Evolutionary conservation across 2,329 filamentous ascomycete species (phyloP).

Genomic region (Rutstroemia sp.): DNA sequence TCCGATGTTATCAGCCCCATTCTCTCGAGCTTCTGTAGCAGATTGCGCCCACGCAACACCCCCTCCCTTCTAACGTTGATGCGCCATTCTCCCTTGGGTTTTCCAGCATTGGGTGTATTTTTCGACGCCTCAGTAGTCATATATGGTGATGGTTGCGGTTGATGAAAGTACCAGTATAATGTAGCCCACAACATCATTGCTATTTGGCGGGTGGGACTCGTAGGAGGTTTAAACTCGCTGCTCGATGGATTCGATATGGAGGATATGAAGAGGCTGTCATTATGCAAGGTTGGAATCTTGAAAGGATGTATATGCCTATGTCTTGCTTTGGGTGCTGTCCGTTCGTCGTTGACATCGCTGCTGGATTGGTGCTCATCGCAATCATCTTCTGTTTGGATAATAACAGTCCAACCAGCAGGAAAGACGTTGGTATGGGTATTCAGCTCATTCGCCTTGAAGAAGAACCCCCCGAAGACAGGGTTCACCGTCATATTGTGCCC

Average conservation of each 20-base stretch:
- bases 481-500: conserved; percentile 75
- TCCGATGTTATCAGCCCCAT: conserved; percentile 80
- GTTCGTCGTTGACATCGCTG: conserved; percentile 24
- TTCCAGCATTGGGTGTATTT: conserved; percentile 59
- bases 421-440: conserved; percentile 62
- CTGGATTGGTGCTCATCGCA: conserved; percentile 26
- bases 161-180: conserved; percentile 96
- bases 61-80: conserved; percentile 80
- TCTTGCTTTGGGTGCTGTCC: conserved; percentile 19
- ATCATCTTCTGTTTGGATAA: conserved; percentile 60
- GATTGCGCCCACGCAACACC: conserved; percentile 72
- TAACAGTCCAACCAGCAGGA: conserved; percentile 84
- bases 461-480: conserved; percentile 84
- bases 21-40: conserved; percentile 84
- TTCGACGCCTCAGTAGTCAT: conserved; percentile 56
- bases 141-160: conserved; percentile 61
- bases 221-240: conserved; percentile 70
- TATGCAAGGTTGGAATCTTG: conserved; percentile 63
- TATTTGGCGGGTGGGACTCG: conserved; percentile 78
- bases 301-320: conserved; percentile 54
- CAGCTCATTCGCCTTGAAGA: conserved; percentile 78
- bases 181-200: conserved; percentile 97
- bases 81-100: conserved; percentile 78
- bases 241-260: conserved; percentile 80
- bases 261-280: conserved; percentile 84